Evolutionary conservation across 2,329 filamentous ascomycete genomes (phyloP), one percentile per base, ranked within the genome.

Genomic region (Fusarium xylarioides): DNA sequence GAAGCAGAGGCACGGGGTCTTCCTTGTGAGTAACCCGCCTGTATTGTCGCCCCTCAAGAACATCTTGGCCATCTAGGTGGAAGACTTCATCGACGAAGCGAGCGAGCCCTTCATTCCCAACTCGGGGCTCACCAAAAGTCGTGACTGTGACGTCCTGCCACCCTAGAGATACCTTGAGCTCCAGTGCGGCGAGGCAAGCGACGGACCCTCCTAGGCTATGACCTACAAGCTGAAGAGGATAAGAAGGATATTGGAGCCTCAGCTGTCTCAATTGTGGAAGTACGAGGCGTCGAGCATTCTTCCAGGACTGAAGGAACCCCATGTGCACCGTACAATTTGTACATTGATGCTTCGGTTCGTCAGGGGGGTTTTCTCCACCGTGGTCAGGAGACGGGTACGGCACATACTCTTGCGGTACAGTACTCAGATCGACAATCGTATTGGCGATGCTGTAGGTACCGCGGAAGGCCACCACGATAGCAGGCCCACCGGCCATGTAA

Each of bases 371-470:
- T 12, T 79, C 79, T 23, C 80, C 80, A 23, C 81, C 83, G 52
- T 85, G 80, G 44, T 85, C 84, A 1, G 86, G 85, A 4, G 89
- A 86, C 2, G 93, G 92, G 80, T 98, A 99, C 2, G 96, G 95
- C 2, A 95, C 89, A 79, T 98, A 99, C 80, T 93, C 90, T 81
- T 98, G 95, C 18, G 95, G 95, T 5, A 95, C 87, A 4, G 95
- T 97, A 71, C 93, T 95, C 62, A 99, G 86, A 83, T 99, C 96
- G 55, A 95, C 88, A 70, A 99, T 91, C 18, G 95, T 95, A 81
- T 98, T 97, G 59, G 94, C 89, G 77, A 99, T 88, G 74, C 95
- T 97, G 82, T 98, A 98, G 19, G 96, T 98, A 30, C 96, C 96
- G 52, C 96, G 91, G 78, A 98, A 98, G 14, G 95, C 95, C 42